A percentile compares a stretch with the other conserved stretches of the same genome.
Conservation (phyloP, 164 flowering plant species). For the Sextonia rubra region DNA sequence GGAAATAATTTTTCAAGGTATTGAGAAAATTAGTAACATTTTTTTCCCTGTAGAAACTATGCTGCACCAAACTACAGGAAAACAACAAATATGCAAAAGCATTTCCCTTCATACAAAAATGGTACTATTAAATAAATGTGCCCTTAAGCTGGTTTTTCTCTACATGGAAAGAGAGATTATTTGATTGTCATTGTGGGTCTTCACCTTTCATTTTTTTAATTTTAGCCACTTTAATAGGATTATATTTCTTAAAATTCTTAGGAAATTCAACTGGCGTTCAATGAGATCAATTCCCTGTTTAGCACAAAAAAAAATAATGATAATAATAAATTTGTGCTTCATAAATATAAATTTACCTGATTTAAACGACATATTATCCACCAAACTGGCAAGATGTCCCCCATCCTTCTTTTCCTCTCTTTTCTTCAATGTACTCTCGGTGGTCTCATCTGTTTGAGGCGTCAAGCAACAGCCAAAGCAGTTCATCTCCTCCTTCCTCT, state of each 20-base stretch:
- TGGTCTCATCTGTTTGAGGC: conserved; percentile 3
- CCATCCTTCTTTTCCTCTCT: conserved; percentile 34
- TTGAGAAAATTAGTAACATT: no score
- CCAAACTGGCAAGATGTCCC: conserved; percentile 31
- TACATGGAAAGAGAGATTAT: neutral
- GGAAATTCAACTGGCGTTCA: neutral
- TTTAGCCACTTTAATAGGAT: no score
- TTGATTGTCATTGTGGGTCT: neutral
- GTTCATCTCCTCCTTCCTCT: conserved; percentile 32
- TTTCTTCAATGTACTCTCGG: conserved; percentile 35
- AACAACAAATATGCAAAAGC: no score
- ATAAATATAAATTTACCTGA: conserved; percentile 34
- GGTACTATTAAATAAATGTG: no score
- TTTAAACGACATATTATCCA: conserved; percentile 61
- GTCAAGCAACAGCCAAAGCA: conserved; percentile 46
- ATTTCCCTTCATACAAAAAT: no score
- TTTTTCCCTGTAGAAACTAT: no score
- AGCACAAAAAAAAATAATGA: neutral
- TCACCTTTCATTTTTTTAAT: no score
- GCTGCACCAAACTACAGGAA: no score
- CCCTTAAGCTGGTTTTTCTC: no score
- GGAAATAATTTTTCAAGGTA: no score
- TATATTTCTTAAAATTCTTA: no score
- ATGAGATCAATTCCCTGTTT: neutral
- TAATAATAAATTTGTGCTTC: neutral